Base-by-base conservation (phyloP, 2,329 filamentous ascomycete species). In the Aspergillus sp. region DNA sequence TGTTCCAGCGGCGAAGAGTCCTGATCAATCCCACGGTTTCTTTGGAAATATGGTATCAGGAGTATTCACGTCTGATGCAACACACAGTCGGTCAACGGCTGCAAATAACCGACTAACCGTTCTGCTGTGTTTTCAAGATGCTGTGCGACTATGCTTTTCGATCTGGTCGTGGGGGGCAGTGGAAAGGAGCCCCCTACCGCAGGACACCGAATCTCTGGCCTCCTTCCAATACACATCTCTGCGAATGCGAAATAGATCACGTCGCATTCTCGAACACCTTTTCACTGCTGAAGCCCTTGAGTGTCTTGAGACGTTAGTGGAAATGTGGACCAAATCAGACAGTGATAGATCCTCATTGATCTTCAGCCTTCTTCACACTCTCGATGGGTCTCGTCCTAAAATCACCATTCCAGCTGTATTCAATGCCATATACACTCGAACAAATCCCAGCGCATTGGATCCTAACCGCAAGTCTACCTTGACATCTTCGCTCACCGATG, bases 41-140 rank as follows among this genome's bases (percentile, higher is more conserved):
- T 95, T 97, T 65, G 91, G 91, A 42, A 95, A 90, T 61, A 95
- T 96, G 84, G 89, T 95, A 1, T 94, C 91, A 1, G 90, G 90
- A 1, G 89, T 96, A 0, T 96, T 96, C 67, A 82, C 90, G 35
- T 83, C 88, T 1, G 91, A 96, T 53, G 79, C 83, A 1, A 85
- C 82, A 2, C 88, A 92, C 55, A 81, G 84, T n/a, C 85, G 91
- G 45, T 90, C 86, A 53, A 84, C 87, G 7, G 91, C 89, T n/a
- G 91, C 92, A 8, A 99, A 97, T 65, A 93, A 94, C 62, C 84
- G 93, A 43, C 79, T 99, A 19, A 97, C 94, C 0, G 93, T 99
- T 17, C 80, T 96, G 41, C 79, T 99, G n/a, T 95, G 92, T 10
- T 96, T 99, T 67, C 93, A 97, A 70, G 95, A 99, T 68, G 90